Evolutionary conservation across 352 stramenopile species (phyloP), one percentile per base, ranked within the genome.

Genomic region (Phytopythium montanum): DNA sequence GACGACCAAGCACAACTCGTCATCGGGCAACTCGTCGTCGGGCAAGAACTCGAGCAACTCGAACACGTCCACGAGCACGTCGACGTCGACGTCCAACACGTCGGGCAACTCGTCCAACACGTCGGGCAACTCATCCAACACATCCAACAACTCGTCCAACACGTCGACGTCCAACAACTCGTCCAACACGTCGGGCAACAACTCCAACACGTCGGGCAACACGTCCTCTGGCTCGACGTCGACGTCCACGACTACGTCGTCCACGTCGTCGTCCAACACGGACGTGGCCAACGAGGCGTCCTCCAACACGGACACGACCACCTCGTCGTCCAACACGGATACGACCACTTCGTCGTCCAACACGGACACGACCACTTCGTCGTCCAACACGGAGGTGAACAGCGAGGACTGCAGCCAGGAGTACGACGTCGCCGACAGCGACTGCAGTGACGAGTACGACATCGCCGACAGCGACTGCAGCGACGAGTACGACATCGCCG

Each of bases 401-500:
- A n/a, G 19, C 18, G 21, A 44, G 33, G 62, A 61, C 62, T 62
- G 54, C 44, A 46, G 42, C 31, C 33, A 71, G 5, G 65, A 73
- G 59, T 67, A 56, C 23, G 63, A 72, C 36, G 56, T 75, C 8
- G 64, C 67, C 12, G 68, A 61, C 16, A 65, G 65, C 7, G 65
- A 69, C 18, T 69, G 62, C 45, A 57, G 65, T 29, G 49, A 67
- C 21, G 61, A 64, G 57, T 69, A 56, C 53, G 42, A 53, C 25
- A 52, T 70, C 23, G 54, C 59, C 18, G 61, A 57, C 28, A 46
- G 46, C 42, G 67, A 75, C 21, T 81, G 72, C 54, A 48, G 28
- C 8, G 28, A 73, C 14, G 67, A 60, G 23, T 66, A 58, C 23
- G 67, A 75, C 39, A 68, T 78, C 4, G 67, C 67, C 4, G 64